These are phyloP conservation scores for Prunus salicina DNA, from an alignment of 306 rosid genomes.

Conservation along the genomic window DNA sequence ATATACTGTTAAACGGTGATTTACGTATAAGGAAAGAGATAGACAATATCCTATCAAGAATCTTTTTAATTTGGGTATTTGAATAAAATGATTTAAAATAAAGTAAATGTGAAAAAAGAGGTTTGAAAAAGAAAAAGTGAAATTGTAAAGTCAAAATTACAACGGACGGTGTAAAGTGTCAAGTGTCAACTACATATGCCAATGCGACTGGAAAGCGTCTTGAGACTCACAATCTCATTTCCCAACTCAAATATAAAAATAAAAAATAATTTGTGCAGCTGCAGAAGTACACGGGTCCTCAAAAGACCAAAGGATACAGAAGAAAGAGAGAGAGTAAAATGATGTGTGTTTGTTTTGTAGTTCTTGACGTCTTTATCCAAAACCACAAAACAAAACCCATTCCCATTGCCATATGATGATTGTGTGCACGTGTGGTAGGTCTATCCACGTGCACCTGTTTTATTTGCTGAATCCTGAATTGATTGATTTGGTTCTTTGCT, in stretches of 20 bases:
- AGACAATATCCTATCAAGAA: too few species aligned
- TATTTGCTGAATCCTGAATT: conserved; percentile 51
- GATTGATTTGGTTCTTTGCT: conserved; percentile 44
- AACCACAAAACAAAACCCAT: neutral
- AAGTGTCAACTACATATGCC: neutral
- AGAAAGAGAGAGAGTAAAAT: conserved; percentile 2
- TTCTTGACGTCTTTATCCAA: conserved; percentile 40
- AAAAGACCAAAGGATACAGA: neutral
- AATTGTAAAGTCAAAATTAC: neutral
- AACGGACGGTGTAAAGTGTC: neutral
- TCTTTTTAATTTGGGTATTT: too few species aligned
- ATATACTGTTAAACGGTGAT: too few species aligned
- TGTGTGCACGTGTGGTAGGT: conserved; percentile 96
- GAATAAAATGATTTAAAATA: too few species aligned
- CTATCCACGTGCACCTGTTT: conserved; percentile 84
- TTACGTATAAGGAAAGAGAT: too few species aligned
- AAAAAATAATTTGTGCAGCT: neutral
- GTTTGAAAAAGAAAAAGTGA: neutral
- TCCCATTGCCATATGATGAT: conserved; percentile 40
- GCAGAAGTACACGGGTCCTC: conserved; percentile 26
- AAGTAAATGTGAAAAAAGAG: neutral
- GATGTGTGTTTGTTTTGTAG: conserved; percentile 31
- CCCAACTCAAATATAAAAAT: conserved; percentile 9
- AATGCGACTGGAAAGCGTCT: neutral
- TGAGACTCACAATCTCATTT: conserved; percentile 41